Base-by-base conservation (phyloP, 768 basidiomycete genomes). In the Lyophyllum shimeji region DNA sequence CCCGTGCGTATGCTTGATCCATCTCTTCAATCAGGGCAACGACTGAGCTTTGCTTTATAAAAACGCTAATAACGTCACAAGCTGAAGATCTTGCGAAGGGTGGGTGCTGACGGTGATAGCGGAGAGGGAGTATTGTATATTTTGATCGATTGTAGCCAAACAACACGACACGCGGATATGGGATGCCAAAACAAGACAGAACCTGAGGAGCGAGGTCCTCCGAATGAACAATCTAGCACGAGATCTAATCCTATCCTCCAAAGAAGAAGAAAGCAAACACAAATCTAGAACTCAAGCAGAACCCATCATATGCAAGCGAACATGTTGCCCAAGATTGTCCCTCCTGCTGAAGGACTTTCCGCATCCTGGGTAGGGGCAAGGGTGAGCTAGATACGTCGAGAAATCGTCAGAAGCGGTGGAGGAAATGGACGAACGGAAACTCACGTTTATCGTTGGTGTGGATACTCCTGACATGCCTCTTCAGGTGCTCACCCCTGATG, bases 391-490 rank as follows among this genome's bases (percentile, higher is more conserved):
- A 23, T 60, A 11, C 37, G 63, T 23, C n/a, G 49, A 51, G 64
- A 74, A 75, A 58, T 15, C 34, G 24, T 55, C 40, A 59, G 25
- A 23, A 33, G 23, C 37, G 20, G 45, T 58, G 37, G 45, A 18
- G 2, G 27, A 20, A 56, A 37, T 39, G 24, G 3, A 44, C 46
- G 62, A 55, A 31, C 42, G 56, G 13, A 25, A 18, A 82, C 91
- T 71, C 66, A 95, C 93, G 93, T 76, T 93, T 94, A 69, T 95
- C 93, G 70, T 94, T 83, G 21, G 93, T 94, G 72, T 95, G 93
- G 52, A 95, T 93, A 65, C 87, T 89, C 62, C 91, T 74, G 39
- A 95, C 82, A 69, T 95, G 93, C 59, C 94, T 77, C 78, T 95
- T 95, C 60, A 96, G 73, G 69, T 96, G 94, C 71, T 96, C 94